Evolutionary conservation across 2,329 filamentous ascomycete genomes (phyloP).

Genomic region (Colletotrichum godetiae): DNA sequence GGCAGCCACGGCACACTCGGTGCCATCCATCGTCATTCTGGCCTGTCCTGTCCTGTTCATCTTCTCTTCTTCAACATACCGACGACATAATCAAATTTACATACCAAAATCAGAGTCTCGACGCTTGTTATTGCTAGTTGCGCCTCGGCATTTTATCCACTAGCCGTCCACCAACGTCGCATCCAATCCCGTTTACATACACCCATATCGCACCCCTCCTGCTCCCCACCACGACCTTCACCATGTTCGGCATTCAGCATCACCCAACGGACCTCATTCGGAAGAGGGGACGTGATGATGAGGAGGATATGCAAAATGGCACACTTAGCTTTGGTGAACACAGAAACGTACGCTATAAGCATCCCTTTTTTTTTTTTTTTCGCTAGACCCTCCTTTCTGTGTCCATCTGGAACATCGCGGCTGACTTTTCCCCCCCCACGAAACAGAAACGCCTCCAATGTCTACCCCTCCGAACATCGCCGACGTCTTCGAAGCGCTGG

Average conservation of each 20-base stretch:
- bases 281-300: conserved; percentile 49
- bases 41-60: not conserved
- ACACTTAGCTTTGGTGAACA: conserved; percentile 60
- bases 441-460: conserved; percentile 65
- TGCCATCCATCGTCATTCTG: not conserved
- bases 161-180: not conserved
- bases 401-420: not conserved
- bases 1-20: conserved; percentile 3
- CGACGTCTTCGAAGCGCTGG: conserved; percentile 47
- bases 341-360: conserved; percentile 54
- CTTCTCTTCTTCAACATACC: not conserved
- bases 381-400: not conserved
- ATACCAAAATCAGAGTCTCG: not conserved
- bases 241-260: conserved; percentile 23
- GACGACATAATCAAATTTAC: not conserved
- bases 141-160: not conserved
- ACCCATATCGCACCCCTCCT: not conserved
- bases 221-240: not conserved
- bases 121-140: not conserved
- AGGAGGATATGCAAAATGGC: conserved; percentile 51
- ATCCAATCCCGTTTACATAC: not conserved
- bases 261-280: conserved; percentile 14
- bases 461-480: conserved; percentile 61
- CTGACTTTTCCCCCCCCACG: not conserved
- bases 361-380: not conserved